phyloP scores from a whole-genome alignment of 352 stramenopile species.

The Phytopythium boreale region DNA sequence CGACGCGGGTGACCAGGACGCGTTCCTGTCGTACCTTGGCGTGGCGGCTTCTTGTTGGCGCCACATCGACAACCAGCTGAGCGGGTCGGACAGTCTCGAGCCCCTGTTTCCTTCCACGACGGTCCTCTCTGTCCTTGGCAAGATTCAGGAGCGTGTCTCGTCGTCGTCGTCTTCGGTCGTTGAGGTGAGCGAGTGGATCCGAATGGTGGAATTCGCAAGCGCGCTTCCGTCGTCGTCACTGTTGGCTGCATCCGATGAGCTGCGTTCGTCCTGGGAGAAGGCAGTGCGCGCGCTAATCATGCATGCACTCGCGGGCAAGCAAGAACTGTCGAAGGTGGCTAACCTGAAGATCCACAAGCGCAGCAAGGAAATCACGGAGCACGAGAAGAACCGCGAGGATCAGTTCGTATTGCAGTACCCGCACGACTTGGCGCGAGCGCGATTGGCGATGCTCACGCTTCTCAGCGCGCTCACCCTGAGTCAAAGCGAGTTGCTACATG shows the following conservation, averaged over 20 bases:
- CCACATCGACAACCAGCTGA: background rate
- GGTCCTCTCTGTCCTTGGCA: slow-evolving; percentile 24
- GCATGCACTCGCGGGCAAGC: slow-evolving; percentile 59
- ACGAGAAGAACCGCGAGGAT: slow-evolving; percentile 30
- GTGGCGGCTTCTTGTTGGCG: slow-evolving; percentile 17
- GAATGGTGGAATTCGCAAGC: slow-evolving; percentile 32
- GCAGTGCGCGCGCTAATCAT: slow-evolving; percentile 44
- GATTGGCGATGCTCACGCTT: slow-evolving; percentile 46
- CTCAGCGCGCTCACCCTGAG: slow-evolving; percentile 33
- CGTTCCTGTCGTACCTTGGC: slow-evolving; percentile 3
- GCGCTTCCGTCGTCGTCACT: slow-evolving; percentile 24
- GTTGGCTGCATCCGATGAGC: slow-evolving; percentile 12
- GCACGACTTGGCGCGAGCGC: slow-evolving; percentile 32
- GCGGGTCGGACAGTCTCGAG: background rate
- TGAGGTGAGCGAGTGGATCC: slow-evolving; percentile 38
- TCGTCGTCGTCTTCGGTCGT: slow-evolving; percentile 30
- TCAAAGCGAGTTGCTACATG: slow-evolving; percentile 40
- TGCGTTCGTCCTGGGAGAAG: slow-evolving; percentile 55
- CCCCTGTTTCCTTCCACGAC: slow-evolving; percentile 25
- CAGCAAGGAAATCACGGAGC: slow-evolving; percentile 25
- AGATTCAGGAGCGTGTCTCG: slow-evolving; percentile 28
- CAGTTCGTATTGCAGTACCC: slow-evolving; percentile 42
- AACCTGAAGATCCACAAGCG: slow-evolving; percentile 54
- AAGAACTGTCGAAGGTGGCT: slow-evolving; percentile 45
- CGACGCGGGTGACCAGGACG: background rate